A percentile compares a stretch with the other conserved stretches of the same genome.
These are phyloP conservation scores for Phytophthora lateralis DNA, from an alignment of 352 stramenopile genomes.

Conservation along the genomic window DNA sequence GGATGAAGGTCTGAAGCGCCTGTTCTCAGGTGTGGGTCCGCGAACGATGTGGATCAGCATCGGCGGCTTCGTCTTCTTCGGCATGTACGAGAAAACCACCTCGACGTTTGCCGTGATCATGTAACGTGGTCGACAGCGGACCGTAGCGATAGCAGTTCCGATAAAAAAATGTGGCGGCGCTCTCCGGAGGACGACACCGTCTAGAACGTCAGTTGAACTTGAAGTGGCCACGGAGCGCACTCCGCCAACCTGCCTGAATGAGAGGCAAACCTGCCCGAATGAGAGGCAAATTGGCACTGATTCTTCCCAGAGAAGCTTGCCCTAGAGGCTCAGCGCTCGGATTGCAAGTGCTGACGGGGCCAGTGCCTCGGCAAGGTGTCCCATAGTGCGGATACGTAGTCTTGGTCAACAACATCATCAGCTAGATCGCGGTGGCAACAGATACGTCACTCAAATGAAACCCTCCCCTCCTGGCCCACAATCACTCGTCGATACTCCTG, in stretches of 20 bases:
- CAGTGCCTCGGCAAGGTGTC: constrained; percentile 11
- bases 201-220: constrained; percentile 20
- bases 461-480: constrained; percentile 8
- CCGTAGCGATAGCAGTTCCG: constrained; percentile 10
- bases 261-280: neutral
- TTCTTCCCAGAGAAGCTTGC: constrained; percentile 2
- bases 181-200: neutral
- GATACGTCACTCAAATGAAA: constrained; percentile 16
- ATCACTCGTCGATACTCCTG: constrained; percentile 12
- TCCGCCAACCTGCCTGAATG: neutral
- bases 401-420: constrained; percentile 33
- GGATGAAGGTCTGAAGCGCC: constrained; percentile 89
- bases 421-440: constrained; percentile 1
- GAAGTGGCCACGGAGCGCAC: constrained; percentile 9
- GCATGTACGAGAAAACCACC: constrained; percentile 96
- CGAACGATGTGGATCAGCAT: constrained; percentile 99
- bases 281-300: neutral
- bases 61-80: constrained; percentile 99
- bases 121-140: constrained; percentile 26
- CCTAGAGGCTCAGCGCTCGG: neutral
- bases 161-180: constrained; percentile 23
- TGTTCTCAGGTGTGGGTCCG: constrained; percentile 96
- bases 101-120: constrained; percentile 67
- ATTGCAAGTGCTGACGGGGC: constrained; percentile 6
- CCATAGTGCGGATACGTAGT: constrained; percentile 27